Evolutionary conservation across 2,329 filamentous ascomycete genomes (phyloP), one percentile per base, ranked within the genome.

Genomic region (Aspergillus oerlinghausenensis): DNA sequence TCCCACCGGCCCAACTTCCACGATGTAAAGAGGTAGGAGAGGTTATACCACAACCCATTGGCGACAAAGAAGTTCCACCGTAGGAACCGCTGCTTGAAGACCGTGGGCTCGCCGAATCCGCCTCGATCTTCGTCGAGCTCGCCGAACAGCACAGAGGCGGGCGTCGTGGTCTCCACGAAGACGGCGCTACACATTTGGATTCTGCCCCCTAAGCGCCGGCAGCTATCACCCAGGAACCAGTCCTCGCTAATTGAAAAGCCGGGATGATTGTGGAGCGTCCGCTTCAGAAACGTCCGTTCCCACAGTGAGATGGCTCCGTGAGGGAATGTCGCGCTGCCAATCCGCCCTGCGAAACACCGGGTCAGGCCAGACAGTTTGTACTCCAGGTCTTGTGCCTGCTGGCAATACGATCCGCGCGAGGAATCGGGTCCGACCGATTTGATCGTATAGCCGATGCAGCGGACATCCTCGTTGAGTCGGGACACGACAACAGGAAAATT

Each of bases 1-100:
- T 81, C 79, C 71, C 74, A 79, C 67, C 70, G 75, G 3, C 79
- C 78, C 7, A 82, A 68, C 54, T 76, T 77, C 79, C 79, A 82
- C 56, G 69, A 74, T 10, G 65, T 66, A 1, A 81, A 54, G 19
- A 82, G 76, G 54, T 82, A 81, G 3, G 65, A 61, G 60, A 79
- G 65, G 60, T 81, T 77, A 61, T 80, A 77, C 63, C 71, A 80
- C 64, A 81, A 72, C 14, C 79, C 74, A 43, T 77, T 77, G 2
- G 80, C 75, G 52, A 80, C 78, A 67, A 82, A 81, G 66, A 81
- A 81, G 51, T 81, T 81, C 79, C 79, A 81, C 14, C 79, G 68
- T 51, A 73, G 72, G 61, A 82, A 81, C 1, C 79, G 70, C 63
- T 82, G 79, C 56, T 75, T 75, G 66, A 77, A 80, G n/a, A 82